Evolutionary conservation across 805 yeast species (phyloP).

Genomic region (Sugiyamaella lignohabitans): DNA sequence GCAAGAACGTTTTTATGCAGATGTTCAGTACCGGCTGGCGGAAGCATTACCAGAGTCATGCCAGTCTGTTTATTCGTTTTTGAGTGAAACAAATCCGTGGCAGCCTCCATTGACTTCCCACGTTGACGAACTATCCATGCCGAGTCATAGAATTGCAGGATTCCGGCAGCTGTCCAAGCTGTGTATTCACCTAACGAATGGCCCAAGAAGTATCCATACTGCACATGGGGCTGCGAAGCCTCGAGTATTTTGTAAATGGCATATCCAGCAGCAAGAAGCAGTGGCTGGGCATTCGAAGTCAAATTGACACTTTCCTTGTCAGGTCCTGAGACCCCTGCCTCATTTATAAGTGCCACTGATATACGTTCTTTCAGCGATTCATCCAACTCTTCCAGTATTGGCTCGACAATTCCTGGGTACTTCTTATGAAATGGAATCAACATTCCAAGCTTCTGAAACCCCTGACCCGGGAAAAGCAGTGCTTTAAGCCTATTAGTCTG

Average conservation of each 20-base stretch:
- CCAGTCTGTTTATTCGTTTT: constrained; percentile 6
- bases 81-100: constrained; percentile 20
- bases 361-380: constrained; percentile 19
- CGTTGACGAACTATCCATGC: constrained; percentile 40
- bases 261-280: constrained; percentile 40
- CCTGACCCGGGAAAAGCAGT: constrained; percentile 26
- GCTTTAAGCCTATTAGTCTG: constrained; percentile 1
- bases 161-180: constrained; percentile 37
- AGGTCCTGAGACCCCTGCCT: constrained; percentile 1
- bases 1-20: background rate
- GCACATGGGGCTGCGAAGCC: constrained; percentile 8
- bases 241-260: constrained; percentile 29
- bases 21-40: background rate
- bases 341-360: constrained; percentile 17
- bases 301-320: constrained; percentile 21
- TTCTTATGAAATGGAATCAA: constrained; percentile 19
- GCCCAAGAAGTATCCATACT: constrained; percentile 33
- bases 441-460: constrained; percentile 32
- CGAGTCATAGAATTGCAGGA: constrained; percentile 32
- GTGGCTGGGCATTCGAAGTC: constrained; percentile 50
- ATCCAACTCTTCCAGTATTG: constrained; percentile 28
- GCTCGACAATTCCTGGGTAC: constrained; percentile 23
- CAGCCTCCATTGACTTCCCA: constrained; percentile 40
- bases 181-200: constrained; percentile 50
- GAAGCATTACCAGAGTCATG: constrained; percentile 15